Conservation (phyloP, 2,329 filamentous ascomycete genomes). For the Zasmidium angulare region DNA sequence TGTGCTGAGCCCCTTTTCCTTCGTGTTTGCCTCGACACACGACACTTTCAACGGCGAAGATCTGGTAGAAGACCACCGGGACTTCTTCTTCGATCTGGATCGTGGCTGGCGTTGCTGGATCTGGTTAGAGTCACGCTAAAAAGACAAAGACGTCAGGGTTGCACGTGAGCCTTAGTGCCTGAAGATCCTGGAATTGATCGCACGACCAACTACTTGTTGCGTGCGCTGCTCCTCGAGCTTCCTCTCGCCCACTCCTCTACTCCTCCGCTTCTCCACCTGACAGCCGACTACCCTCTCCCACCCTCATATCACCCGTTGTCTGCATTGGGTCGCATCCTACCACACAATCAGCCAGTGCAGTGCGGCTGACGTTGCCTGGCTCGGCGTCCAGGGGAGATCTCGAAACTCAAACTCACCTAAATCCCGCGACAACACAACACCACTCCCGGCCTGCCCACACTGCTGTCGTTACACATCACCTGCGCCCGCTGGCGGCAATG, state of each 20-base stretch:
- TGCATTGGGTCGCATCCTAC: background rate
- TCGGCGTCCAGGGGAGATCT: conserved; percentile 3
- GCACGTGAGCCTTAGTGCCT: background rate
- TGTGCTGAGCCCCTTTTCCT: background rate
- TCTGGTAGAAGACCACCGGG: background rate
- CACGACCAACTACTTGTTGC: background rate
- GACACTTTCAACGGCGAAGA: background rate
- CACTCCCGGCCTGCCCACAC: background rate
- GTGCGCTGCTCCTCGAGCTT: background rate
- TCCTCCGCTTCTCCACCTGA: background rate
- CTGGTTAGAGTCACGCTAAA: background rate
- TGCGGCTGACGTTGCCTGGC: conserved; percentile 2
- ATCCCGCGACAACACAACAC: background rate
- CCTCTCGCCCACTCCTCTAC: background rate
- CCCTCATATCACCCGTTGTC: background rate
- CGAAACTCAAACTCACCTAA: background rate
- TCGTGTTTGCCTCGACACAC: background rate
- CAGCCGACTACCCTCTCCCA: background rate
- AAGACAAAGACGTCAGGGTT: background rate
- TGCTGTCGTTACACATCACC: background rate
- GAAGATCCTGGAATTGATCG: background rate
- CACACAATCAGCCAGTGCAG: background rate
- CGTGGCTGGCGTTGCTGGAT: background rate
- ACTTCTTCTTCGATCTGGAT: background rate
- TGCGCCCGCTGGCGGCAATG: conserved; percentile 30